These are phyloP conservation scores for Septoria petroselini DNA, from an alignment of 2,329 filamentous ascomycete genomes.

Conservation along the genomic window DNA sequence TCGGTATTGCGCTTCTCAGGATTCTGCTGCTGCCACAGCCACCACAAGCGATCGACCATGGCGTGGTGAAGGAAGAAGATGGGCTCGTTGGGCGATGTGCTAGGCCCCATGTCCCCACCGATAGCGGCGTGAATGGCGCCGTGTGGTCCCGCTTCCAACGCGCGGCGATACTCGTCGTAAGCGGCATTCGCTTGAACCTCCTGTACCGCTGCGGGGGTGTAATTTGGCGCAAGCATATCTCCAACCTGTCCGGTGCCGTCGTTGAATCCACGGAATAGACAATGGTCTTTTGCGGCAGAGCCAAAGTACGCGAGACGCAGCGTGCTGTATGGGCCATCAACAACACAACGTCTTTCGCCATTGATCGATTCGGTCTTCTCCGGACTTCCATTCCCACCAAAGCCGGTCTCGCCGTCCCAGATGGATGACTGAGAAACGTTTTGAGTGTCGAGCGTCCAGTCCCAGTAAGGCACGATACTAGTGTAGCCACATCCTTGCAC, in stretches of 20 bases:
- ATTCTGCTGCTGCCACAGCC: neutral
- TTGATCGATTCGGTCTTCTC: constrained; percentile 19
- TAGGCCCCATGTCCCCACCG: constrained; percentile 28
- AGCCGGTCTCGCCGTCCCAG: constrained; percentile 20
- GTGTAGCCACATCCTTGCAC: constrained; percentile 44
- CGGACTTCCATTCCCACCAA: constrained; percentile 24
- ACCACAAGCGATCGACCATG: constrained; percentile 30
- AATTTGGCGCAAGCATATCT: neutral
- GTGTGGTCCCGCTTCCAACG: constrained; percentile 27
- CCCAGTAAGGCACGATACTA: constrained; percentile 35
- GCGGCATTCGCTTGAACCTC: neutral
- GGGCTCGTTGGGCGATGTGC: constrained; percentile 30
- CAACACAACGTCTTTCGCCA: constrained; percentile 23
- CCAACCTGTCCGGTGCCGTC: neutral
- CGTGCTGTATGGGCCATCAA: constrained; percentile 31
- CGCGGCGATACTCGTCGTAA: constrained; percentile 24
- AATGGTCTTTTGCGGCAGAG: constrained; percentile 24
- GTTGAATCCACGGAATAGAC: constrained; percentile 23
- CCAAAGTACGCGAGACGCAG: constrained; percentile 17
- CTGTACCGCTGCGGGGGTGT: neutral
- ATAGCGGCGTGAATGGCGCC: constrained; percentile 29
- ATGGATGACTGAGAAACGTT: constrained; percentile 6
- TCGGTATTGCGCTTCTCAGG: neutral
- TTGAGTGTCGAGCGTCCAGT: constrained; percentile 27
- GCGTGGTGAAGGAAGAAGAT: constrained; percentile 34